Base-by-base conservation (phyloP, 2,329 filamentous ascomycete genomes). In the Lithohypha guttulata region DNA sequence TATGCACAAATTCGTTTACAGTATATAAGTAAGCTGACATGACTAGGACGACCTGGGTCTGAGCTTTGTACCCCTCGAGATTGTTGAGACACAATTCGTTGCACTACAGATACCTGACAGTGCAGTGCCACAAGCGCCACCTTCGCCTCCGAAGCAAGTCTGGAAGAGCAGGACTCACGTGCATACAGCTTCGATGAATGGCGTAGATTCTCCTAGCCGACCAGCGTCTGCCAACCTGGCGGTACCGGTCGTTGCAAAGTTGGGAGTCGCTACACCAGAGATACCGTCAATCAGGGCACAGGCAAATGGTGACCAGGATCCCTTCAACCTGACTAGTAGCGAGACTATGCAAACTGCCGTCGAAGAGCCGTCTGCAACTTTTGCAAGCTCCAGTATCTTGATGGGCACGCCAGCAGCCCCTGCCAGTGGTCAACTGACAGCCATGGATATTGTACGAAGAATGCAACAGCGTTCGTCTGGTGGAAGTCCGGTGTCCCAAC, bases 321-420 rank as follows among this genome's bases (percentile, higher is more conserved):
- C 18, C 13, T 19, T 5, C 7, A 47, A 45, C 32, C 25, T 34
- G 21, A 41, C 31, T 18, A 43, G 48, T 15, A 42, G 42, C 21
- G 42, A 20, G 9, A 52, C 49, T 13, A 70, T 68, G 3, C 67
- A 70, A 40, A 64, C 68, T n/a, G 63, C 68, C 14, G 68, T 60
- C 1, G 55, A 55, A 19, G 62, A 61, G 1, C 56, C 64, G 43
- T 59, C 68, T 4, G 60, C 66, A 17, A 69, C 75, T 2, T 20
- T 42, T 14, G 31, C 22, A 20, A 33, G 34, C 11, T 37, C 33
- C 6, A 42, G 34, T 20, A 19, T 37, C 7, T 9, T 25, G 15
- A 17, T 27, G 6, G 40, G 33, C 19, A 32, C 28, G 13, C 39
- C 39, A 10, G 27, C 17, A 11, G 25, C 25, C 6, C 33, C 40